phyloP scores from a whole-genome alignment of 768 basidiomycete genomes.

The Boletus vermiculosoides region DNA sequence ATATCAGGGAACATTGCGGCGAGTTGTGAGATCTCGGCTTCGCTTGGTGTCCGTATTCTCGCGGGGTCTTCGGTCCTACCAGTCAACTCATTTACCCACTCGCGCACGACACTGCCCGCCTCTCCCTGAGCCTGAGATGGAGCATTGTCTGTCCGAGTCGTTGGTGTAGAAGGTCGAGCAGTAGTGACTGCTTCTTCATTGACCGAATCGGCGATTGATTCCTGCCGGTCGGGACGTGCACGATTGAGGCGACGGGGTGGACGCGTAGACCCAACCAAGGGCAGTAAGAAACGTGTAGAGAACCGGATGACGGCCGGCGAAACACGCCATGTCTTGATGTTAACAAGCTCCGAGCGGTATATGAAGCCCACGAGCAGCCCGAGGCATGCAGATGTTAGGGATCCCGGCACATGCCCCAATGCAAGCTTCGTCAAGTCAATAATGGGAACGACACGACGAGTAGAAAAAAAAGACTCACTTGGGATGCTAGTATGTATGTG shows the following conservation, averaged over 20 bases:
- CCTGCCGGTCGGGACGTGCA: constrained; percentile 61
- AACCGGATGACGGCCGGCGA: constrained; percentile 58
- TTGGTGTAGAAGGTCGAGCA: constrained; percentile 40
- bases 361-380: constrained; percentile 72
- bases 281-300: constrained; percentile 55
- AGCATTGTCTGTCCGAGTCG: constrained; percentile 22
- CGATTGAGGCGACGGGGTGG: constrained; percentile 67
- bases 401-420: constrained; percentile 64
- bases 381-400: constrained; percentile 55
- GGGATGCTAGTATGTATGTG: constrained; percentile 66
- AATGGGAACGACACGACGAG: background rate
- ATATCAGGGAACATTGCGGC: constrained; percentile 83
- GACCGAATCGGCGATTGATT: constrained; percentile 21
- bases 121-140: constrained; percentile 23
- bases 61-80: constrained; percentile 56
- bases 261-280: constrained; percentile 64
- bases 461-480: constrained; percentile 44
- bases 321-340: constrained; percentile 77
- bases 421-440: constrained; percentile 52
- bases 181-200: constrained; percentile 68
- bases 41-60: constrained; percentile 67
- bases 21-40: constrained; percentile 72
- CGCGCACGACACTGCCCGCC: constrained; percentile 54
- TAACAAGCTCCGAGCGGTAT: constrained; percentile 81
- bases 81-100: constrained; percentile 80